Conservation (phyloP, 257 asterid species). For the Capsicum pubescens region DNA sequence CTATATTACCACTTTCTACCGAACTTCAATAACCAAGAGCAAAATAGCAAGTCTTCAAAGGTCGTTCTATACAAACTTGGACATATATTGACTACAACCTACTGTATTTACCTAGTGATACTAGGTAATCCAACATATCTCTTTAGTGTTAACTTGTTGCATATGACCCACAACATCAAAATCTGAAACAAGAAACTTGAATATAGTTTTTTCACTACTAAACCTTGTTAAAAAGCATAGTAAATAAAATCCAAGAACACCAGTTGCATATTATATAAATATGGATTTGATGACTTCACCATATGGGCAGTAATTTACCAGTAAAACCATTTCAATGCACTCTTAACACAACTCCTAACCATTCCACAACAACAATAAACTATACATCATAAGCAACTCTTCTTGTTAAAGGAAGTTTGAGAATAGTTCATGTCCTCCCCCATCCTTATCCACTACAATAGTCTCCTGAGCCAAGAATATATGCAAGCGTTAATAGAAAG, state of each 20-base stretch:
- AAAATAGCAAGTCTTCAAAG: neutral
- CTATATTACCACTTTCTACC: neutral
- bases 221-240: neutral
- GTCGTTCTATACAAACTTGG: neutral
- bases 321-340: neutral
- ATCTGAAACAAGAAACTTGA: neutral
- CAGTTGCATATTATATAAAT: neutral
- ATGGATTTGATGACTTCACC: slow-evolving; percentile 21
- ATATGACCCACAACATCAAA: slow-evolving; percentile 12
- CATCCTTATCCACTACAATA: slow-evolving; percentile 32
- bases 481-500: neutral
- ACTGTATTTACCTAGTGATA: neutral
- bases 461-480: slow-evolving; percentile 33
- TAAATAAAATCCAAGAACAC: neutral
- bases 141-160: neutral
- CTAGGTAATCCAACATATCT: slow-evolving; percentile 16
- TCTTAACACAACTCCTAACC: neutral
- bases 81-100: slow-evolving; percentile 23
- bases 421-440: slow-evolving; percentile 39
- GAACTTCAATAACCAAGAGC: neutral
- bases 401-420: slow-evolving; percentile 26
- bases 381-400: slow-evolving; percentile 23
- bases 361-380: neutral
- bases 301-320: neutral
- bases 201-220: neutral